Base-by-base conservation (phyloP, 2,329 filamentous ascomycete species). In the Fusarium illudens region DNA sequence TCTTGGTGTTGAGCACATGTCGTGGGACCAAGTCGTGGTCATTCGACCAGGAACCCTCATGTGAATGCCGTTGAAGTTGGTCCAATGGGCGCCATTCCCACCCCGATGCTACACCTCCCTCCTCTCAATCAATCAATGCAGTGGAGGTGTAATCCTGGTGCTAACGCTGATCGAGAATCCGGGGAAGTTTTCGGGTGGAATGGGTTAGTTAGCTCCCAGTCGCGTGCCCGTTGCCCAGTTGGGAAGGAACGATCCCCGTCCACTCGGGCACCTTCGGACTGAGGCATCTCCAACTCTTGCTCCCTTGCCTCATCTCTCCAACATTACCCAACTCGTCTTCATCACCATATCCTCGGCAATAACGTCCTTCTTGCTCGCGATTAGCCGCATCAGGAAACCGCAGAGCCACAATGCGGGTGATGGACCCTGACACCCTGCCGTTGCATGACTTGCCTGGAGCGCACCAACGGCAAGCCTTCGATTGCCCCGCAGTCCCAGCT, bases 401-500 rank as follows among this genome's bases (percentile, higher is more conserved):
- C 39, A 55, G 49, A 48, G 53, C 34, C 56, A 60, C 51, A 67
- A 53, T 64, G 54, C 55, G 51, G 49, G 39, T 53, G 15, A 70
- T 58, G 64, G 67, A 61, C 54, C 22, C 64, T 68, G 60, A 58
- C 57, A 57, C 64, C 67, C 62, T 70, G 64, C 54, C 60, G 53
- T 61, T 61, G 68, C 62, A 62, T 71, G 58, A 59, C 57, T 63
- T 56, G 46, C 60, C 48, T 59, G 59, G 57, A 52, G 59, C 30
- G 42, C 49, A 59, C 70, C 70, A 72, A 64, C 65, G 50, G 65
- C 58, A 68, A 60, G 61, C 48, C 61, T 65, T 52, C 60, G 54
- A 60, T 60, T 69, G 65, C 60, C 62, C 70, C 62, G 68, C 58
- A 52, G 60, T 62, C 36, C 66, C 57, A 37, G 58, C 51, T 71